Evolutionary conservation across 2,329 filamentous ascomycete genomes (phyloP).

Genomic region (Penicillium sp.): DNA sequence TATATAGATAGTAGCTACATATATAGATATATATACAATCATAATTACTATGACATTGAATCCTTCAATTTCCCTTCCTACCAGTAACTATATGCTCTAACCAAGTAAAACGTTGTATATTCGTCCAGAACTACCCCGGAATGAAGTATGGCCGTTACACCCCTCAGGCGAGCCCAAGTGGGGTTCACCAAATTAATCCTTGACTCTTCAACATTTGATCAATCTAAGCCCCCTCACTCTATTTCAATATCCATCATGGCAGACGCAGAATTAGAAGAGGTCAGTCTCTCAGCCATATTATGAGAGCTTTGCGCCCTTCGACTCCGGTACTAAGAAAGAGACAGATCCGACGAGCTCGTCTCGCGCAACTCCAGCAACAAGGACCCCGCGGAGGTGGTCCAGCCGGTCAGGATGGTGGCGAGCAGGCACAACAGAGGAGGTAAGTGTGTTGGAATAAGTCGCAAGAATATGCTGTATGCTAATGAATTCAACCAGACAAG

Average conservation of each 20-base stretch:
- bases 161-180: conserved; percentile 19
- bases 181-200: conserved; percentile 19
- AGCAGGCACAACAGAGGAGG: conserved; percentile 64
- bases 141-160: not conserved
- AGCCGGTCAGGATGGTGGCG: conserved; percentile 46
- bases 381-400: conserved; percentile 48
- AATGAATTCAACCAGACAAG: conserved; percentile 26
- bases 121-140: not conserved
- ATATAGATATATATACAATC: too few species aligned
- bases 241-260: conserved; percentile 49
- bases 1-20: too few species aligned
- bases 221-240: not conserved
- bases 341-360: conserved; percentile 85
- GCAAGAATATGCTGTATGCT: not conserved
- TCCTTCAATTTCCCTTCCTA: not conserved
- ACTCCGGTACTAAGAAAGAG: conserved; percentile 3
- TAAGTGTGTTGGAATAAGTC: conserved; percentile 37
- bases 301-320: not conserved
- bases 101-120: not conserved
- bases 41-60: not conserved
- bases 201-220: conserved; percentile 1
- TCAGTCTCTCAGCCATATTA: conserved; percentile 24
- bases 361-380: conserved; percentile 84
- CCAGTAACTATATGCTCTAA: not conserved
- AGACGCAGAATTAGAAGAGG: conserved; percentile 65